Evolutionary conservation across 495 filamentous ascomycete species (phyloP).

Genomic region (Penicillium riverlandense): DNA sequence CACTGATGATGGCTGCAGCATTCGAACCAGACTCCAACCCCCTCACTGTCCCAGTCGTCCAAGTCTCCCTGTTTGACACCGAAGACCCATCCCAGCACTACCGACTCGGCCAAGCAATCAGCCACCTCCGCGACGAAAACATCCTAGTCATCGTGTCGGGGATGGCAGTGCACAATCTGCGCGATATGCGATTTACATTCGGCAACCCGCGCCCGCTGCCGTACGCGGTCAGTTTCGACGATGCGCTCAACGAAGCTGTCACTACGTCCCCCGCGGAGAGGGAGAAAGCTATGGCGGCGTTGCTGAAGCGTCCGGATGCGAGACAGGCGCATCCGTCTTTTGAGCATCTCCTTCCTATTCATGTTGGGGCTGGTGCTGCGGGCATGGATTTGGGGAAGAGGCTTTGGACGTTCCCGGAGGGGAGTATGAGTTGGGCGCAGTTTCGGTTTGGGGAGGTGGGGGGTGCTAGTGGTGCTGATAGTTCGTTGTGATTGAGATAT

Average conservation of each 20-base stretch:
- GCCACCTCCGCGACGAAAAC: slow-evolving; percentile 60
- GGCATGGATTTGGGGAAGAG: slow-evolving; percentile 54
- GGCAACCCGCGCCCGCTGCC: slow-evolving; percentile 45
- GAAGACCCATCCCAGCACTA: slow-evolving; percentile 69
- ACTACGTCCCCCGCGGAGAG: slow-evolving; percentile 45
- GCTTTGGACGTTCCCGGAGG: slow-evolving; percentile 60
- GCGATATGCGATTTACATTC: slow-evolving; percentile 48
- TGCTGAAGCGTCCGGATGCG: slow-evolving; percentile 60
- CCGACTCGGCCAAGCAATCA: slow-evolving; percentile 60
- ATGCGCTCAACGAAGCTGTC: slow-evolving; percentile 67
- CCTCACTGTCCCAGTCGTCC: slow-evolving; percentile 69
- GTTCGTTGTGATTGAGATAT: slow-evolving; percentile 11
- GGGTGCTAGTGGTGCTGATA: slow-evolving; percentile 21
- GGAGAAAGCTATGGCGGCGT: slow-evolving; percentile 49
- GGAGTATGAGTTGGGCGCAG: slow-evolving; percentile 66
- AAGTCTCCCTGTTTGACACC: slow-evolving; percentile 66
- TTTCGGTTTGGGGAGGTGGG: slow-evolving; percentile 63
- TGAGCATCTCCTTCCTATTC: slow-evolving; percentile 75
- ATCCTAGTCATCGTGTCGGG: slow-evolving; percentile 71
- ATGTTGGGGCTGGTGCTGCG: slow-evolving; percentile 66
- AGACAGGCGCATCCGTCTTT: slow-evolving; percentile 71
- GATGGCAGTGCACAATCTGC: slow-evolving; percentile 84
- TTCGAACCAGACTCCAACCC: slow-evolving; percentile 71
- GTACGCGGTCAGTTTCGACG: slow-evolving; percentile 71
- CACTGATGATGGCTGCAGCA: slow-evolving; percentile 21